A percentile compares a stretch with the other conserved stretches of the same genome.
Conservation (phyloP, 1,284 basidiomycete species). For the Sanghuangporus weigelae region DNA sequence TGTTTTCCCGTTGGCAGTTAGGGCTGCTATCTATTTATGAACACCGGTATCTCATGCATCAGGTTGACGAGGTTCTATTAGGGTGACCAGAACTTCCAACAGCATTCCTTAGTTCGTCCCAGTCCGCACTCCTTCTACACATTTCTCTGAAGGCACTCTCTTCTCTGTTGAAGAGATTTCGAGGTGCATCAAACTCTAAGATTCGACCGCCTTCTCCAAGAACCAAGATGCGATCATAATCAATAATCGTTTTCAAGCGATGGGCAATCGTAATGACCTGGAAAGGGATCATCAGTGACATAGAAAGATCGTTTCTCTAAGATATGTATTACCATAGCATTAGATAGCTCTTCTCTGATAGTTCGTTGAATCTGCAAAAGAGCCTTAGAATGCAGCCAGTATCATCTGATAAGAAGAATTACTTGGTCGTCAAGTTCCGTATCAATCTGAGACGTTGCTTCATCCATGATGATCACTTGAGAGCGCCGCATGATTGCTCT, state of each 20-base stretch:
- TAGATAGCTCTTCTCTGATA: constrained; percentile 69
- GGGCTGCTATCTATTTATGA: not conserved
- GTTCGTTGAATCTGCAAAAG: constrained; percentile 67
- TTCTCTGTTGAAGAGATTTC: constrained; percentile 48
- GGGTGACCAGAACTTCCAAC: constrained; percentile 4
- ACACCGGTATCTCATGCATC: not conserved
- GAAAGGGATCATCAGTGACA: not conserved
- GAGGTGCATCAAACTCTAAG: constrained; percentile 68
- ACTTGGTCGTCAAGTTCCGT: constrained; percentile 66
- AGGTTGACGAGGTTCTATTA: not conserved
- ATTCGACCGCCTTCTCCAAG: constrained; percentile 60
- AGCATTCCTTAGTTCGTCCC: constrained; percentile 28
- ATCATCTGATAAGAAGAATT: not conserved
- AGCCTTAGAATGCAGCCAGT: constrained; percentile 2
- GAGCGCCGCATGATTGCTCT: constrained; percentile 71
- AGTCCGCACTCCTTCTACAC: constrained; percentile 63
- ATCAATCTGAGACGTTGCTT: constrained; percentile 77
- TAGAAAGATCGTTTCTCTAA: not conserved
- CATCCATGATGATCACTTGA: constrained; percentile 83
- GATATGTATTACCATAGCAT: constrained; percentile 42
- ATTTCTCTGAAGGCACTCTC: constrained; percentile 65
- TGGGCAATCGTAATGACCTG: constrained; percentile 78
- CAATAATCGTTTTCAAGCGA: constrained; percentile 65
- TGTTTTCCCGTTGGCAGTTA: not conserved
- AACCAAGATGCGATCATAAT: constrained; percentile 80